Evolutionary conservation across 1,284 basidiomycete species (phyloP), one percentile per base, ranked within the genome.

Genomic region (Leccinum angustisporum): DNA sequence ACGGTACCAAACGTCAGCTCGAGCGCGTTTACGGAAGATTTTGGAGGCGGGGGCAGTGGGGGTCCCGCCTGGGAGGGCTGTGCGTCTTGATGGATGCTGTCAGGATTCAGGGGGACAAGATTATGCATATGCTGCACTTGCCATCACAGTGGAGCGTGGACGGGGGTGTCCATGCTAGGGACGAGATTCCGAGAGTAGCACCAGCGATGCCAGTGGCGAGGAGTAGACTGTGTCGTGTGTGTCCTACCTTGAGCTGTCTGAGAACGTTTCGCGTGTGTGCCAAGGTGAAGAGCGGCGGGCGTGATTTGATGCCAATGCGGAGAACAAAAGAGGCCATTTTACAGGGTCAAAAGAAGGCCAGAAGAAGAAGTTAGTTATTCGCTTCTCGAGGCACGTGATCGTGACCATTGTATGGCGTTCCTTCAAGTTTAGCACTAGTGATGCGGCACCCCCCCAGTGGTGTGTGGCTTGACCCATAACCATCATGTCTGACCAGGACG

Each of bases 1-100:
- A 92, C 86, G 13, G 93, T 92, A 34, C 96, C 95, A 72, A 98
- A 97, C 0, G 87, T 82, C 53, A 98, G 85, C 70, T 96, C 87
- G 71, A 92, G 92, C n/a, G 87, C 64, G 64, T 87, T 91, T 31
- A 97, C 81, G 1, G 85, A 83, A 40, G 92, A 94, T 57, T 80
- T 69, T 2, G 92, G 88, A 1, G 83, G 84, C 18, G 85, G 82
- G 0, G 84, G 82, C 9, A 78, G 65, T 36, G 64, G 21, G 33
- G 66, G 63, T 10, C 13, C 27, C 3, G 58, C 25, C 31, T 55
- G 48, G 16, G 62, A 36, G 31, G 66, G 60, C 21, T 57, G 10
- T 4, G 51, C 46, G 54, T 61, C 72, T 75, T 60, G 59, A 56
- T 27, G 53, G 36, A 54, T 8, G 13, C 11, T 27, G 57, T 72